A percentile compares a stretch with the other conserved stretches of the same genome.
Conservation (phyloP, 257 asterid species). For the Henckelia pumila region DNA sequence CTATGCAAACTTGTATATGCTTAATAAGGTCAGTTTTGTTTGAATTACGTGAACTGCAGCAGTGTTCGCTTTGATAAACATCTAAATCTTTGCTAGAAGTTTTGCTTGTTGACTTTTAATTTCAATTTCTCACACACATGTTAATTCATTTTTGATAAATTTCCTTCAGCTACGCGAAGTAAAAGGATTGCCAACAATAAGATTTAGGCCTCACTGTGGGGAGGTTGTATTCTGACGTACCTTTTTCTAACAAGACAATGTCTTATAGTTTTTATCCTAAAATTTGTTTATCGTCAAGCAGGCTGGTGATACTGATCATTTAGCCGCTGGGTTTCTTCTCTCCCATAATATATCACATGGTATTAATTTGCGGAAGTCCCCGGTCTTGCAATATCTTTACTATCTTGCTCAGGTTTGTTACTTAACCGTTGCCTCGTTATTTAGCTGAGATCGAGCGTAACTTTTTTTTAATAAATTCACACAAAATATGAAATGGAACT, state of each 20-base stretch:
- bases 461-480: constrained; percentile 8
- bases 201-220: constrained; percentile 96
- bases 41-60: constrained; percentile 16
- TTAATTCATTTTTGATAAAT: constrained; percentile 7
- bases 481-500: constrained; percentile 5
- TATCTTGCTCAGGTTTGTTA: constrained; percentile 89
- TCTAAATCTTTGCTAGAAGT: not conserved
- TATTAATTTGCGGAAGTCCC: constrained; percentile 83
- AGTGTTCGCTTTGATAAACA: constrained; percentile 14
- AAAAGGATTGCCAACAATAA: constrained; percentile 79
- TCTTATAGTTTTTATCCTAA: constrained; percentile 21
- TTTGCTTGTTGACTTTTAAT: not conserved
- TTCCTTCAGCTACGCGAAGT: constrained; percentile 83
- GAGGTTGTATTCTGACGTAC: constrained; percentile 64
- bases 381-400: constrained; percentile 85
- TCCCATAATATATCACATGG: constrained; percentile 93
- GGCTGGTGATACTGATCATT: constrained; percentile 98
- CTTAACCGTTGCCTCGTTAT: constrained; percentile 19
- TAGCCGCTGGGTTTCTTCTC: constrained; percentile 92
- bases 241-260: constrained; percentile 24
- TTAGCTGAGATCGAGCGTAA: constrained; percentile 11
- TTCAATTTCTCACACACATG: not conserved
- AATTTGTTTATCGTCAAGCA: constrained; percentile 33
- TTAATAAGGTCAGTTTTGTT: constrained; percentile 64
- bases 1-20: constrained; percentile 87